phyloP scores from a whole-genome alignment of 345 rosid genomes.

The Linum trigynum region DNA sequence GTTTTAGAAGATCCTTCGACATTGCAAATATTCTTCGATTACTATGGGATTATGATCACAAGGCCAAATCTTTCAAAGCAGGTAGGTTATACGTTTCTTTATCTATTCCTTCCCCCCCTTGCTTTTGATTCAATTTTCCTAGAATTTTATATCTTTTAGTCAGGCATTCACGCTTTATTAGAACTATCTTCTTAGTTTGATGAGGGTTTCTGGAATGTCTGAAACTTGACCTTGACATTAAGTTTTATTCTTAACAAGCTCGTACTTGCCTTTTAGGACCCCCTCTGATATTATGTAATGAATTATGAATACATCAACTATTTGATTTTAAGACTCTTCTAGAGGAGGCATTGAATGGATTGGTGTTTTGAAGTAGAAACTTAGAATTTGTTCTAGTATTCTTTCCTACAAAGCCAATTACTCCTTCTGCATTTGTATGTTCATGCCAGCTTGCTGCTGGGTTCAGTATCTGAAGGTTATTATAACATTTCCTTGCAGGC shows the following conservation, averaged over 20 bases:
- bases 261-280: neutral
- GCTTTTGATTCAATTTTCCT: neutral
- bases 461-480: conserved; percentile 1
- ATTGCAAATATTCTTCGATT: conserved; percentile 89
- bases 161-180: neutral
- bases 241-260: neutral
- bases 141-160: neutral
- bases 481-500: conserved; percentile 44
- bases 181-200: neutral
- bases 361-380: neutral
- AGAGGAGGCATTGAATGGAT: neutral
- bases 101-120: neutral
- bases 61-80: conserved; percentile 86
- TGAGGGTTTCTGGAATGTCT: neutral
- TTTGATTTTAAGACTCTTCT: neutral
- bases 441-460: conserved; percentile 4
- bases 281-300: neutral
- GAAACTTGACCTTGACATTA: neutral
- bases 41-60: conserved; percentile 50
- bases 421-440: neutral
- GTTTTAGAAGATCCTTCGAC: conserved; percentile 90
- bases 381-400: too few relatives aligned
- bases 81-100: conserved; percentile 33
- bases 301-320: too few relatives aligned
- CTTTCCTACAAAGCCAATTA: neutral